These are phyloP conservation scores for Chaetomium globosum DNA, from an alignment of 2,329 filamentous ascomycete species.

Conservation along the genomic window DNA sequence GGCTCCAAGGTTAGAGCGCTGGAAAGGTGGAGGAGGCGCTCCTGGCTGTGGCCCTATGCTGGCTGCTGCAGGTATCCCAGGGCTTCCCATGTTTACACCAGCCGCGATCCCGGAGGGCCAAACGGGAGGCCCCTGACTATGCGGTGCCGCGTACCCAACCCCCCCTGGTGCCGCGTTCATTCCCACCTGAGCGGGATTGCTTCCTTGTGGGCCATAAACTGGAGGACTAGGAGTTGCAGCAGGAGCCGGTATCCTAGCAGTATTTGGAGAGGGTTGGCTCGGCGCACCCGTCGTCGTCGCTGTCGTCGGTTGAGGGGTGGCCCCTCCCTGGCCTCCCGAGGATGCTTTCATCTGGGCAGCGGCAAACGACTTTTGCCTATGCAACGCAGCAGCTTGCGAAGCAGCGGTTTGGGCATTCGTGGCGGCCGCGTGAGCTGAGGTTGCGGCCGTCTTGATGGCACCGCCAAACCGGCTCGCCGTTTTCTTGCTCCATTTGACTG, in stretches of 20 bases:
- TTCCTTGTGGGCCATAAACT: not conserved
- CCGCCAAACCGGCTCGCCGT: slow-evolving; percentile 31
- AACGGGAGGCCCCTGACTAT: not conserved
- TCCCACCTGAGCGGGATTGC: not conserved
- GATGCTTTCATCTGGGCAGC: slow-evolving; percentile 13
- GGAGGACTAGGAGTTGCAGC: not conserved
- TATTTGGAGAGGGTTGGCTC: not conserved
- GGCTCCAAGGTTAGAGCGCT: too few relatives aligned
- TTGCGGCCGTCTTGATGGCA: slow-evolving; percentile 31
- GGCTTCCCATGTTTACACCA: not conserved
- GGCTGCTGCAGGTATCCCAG: not conserved
- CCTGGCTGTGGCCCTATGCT: not conserved
- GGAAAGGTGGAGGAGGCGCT: not conserved
- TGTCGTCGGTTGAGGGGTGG: not conserved
- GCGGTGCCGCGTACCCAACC: not conserved
- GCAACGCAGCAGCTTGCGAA: slow-evolving; percentile 25
- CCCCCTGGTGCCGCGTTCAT: not conserved
- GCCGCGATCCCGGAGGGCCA: not conserved
- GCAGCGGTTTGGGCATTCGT: slow-evolving; percentile 26
- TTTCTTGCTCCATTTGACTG: slow-evolving; percentile 35
- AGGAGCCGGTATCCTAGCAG: not conserved
- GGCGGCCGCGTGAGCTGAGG: slow-evolving; percentile 28
- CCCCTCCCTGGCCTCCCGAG: not conserved
- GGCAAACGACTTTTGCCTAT: slow-evolving; percentile 21
- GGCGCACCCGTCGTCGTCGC: not conserved